A percentile compares a stretch with the other conserved stretches of the same genome.
phyloP scores from a whole-genome alignment of 2,329 filamentous ascomycete genomes.

The Endothia cerciana region DNA sequence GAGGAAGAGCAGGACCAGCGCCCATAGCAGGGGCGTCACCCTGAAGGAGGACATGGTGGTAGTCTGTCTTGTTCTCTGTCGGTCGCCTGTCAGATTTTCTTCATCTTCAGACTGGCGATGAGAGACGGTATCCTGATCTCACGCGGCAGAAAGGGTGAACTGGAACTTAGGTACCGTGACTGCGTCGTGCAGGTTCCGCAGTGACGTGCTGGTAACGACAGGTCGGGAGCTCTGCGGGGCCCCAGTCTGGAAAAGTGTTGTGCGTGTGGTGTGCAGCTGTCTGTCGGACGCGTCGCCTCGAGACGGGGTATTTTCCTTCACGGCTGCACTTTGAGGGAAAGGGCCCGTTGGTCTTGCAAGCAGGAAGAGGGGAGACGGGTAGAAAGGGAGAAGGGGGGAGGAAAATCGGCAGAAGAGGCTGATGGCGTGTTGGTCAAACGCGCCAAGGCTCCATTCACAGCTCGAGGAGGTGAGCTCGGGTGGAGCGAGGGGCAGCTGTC shows the following conservation, averaged over 20 bases:
- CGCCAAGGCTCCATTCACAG: conserved; percentile 29
- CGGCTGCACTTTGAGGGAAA: neutral
- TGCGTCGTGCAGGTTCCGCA: neutral
- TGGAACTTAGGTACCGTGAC: conserved; percentile 14
- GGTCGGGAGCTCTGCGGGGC: conserved; percentile 17
- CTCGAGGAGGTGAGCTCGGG: conserved; percentile 19
- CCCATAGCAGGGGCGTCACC: conserved; percentile 55
- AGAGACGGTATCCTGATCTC: neutral
- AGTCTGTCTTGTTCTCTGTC: neutral
- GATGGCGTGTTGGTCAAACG: conserved; percentile 21
- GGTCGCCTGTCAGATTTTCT: conserved; percentile 12
- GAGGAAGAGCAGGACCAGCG: conserved; percentile 64
- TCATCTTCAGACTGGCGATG: neutral
- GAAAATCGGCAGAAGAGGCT: conserved; percentile 1
- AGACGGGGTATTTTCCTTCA: neutral
- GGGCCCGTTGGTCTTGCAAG: neutral
- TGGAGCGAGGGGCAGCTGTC: conserved; percentile 26
- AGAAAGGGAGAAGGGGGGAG: neutral
- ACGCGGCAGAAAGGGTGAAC: neutral
- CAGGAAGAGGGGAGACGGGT: neutral
- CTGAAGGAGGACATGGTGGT: conserved; percentile 53
- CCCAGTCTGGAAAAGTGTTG: neutral
- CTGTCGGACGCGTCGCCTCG: neutral
- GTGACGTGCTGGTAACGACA: conserved; percentile 4
- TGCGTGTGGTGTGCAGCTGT: neutral